These are phyloP conservation scores for Pythium pyrilobum DNA, from an alignment of 352 stramenopile species.

Conservation along the genomic window DNA sequence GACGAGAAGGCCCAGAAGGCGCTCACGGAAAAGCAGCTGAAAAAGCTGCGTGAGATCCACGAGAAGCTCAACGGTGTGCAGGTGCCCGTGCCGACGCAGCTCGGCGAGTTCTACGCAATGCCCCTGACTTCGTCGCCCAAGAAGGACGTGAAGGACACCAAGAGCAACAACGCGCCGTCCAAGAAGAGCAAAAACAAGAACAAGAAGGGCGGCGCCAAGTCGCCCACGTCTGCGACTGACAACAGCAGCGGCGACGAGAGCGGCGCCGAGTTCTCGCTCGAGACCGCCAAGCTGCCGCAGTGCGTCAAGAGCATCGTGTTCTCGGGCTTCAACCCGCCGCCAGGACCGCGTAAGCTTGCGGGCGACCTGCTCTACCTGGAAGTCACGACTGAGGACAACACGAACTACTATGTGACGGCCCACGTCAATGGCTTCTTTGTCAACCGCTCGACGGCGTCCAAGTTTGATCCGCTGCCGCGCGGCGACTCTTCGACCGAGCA, in stretches of 20 bases:
- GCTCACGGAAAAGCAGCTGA: constrained; percentile 73
- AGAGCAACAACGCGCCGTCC: constrained; percentile 18
- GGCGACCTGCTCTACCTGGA: constrained; percentile 95
- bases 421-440: constrained; percentile 93
- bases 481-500: constrained; percentile 40
- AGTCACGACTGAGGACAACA: constrained; percentile 67
- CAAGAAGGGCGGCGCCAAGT: constrained; percentile 25
- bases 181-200: constrained; percentile 25
- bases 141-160: constrained; percentile 29
- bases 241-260: constrained; percentile 24
- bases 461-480: constrained; percentile 80
- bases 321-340: constrained; percentile 94
- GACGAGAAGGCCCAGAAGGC: constrained; percentile 64
- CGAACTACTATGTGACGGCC: constrained; percentile 82
- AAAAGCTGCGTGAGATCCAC: constrained; percentile 78
- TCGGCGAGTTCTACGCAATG: constrained; percentile 67
- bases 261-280: constrained; percentile 17
- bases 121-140: constrained; percentile 15
- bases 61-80: constrained; percentile 72
- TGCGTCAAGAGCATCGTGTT: constrained; percentile 91
- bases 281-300: constrained; percentile 59
- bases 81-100: constrained; percentile 52
- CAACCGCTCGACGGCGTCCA: constrained; percentile 74
- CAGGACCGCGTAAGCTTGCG: constrained; percentile 83
- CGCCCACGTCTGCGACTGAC: constrained; percentile 3